Percentiles rank a stretch among this genome's conserved stretches.
These are phyloP conservation scores for Berkeleyomyces basicola DNA, from an alignment of 2,329 filamentous ascomycete genomes.

Conservation along the genomic window DNA sequence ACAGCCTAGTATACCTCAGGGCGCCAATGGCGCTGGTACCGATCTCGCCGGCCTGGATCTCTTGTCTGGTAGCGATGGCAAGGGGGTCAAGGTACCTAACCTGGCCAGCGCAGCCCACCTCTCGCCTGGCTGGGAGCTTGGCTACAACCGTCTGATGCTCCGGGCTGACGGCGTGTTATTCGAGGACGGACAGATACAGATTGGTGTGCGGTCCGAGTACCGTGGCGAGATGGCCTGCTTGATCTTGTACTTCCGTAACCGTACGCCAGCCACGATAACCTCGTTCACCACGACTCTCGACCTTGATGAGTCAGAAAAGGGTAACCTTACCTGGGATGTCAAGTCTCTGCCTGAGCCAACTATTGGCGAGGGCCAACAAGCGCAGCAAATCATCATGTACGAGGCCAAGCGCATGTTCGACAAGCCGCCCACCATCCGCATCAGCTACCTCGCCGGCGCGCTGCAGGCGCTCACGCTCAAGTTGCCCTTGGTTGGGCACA, in stretches of 20 bases:
- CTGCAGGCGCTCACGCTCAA: conserved; percentile 85
- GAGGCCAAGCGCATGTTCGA: conserved; percentile 69
- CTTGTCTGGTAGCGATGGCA: conserved; percentile 40
- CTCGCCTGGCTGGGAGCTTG: conserved; percentile 85
- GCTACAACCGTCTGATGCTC: conserved; percentile 70
- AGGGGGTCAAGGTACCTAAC: conserved; percentile 54
- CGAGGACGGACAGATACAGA: conserved; percentile 84
- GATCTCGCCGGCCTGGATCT: conserved; percentile 73
- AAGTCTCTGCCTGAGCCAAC: conserved; percentile 77
- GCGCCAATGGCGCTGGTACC: conserved; percentile 30
- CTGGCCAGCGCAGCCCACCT: conserved; percentile 83
- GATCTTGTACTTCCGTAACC: conserved; percentile 93
- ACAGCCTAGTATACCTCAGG: conserved; percentile 24
- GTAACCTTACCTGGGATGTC: conserved; percentile 63
- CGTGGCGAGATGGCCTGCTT: conserved; percentile 88
- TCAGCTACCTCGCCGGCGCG: conserved; percentile 87
- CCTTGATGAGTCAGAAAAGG: conserved; percentile 50
- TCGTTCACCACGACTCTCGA: conserved; percentile 93
- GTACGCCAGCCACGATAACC: conserved; percentile 65
- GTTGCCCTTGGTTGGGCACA: conserved; percentile 74
- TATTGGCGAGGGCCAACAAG: conserved; percentile 58
- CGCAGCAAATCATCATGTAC: conserved; percentile 89
- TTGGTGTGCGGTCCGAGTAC: conserved; percentile 86
- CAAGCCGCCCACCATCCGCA: conserved; percentile 75
- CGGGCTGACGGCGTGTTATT: conserved; percentile 76